Evolutionary conservation across 768 basidiomycete species (phyloP).

Genomic region (Hygrocybe punicea): DNA sequence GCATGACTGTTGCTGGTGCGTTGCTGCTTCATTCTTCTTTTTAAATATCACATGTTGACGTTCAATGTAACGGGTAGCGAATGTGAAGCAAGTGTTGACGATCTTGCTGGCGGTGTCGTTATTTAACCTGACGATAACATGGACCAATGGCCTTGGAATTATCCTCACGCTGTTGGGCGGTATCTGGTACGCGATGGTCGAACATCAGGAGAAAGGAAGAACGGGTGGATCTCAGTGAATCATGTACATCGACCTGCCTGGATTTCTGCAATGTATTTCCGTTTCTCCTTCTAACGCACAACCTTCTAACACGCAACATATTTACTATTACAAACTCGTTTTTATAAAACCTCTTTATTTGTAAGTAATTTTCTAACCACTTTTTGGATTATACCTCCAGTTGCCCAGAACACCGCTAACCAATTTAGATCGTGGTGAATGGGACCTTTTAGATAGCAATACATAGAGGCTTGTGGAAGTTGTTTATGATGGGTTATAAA

Average conservation of each 20-base stretch:
- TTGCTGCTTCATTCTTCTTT: constrained; percentile 8
- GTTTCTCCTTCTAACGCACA: too few relatives aligned
- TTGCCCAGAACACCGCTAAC: too few relatives aligned
- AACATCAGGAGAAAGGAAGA: constrained; percentile 34
- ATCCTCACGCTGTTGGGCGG: constrained; percentile 81
- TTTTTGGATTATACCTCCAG: too few relatives aligned
- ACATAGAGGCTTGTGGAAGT: too few relatives aligned
- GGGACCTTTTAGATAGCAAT: too few relatives aligned
- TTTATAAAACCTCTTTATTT: too few relatives aligned
- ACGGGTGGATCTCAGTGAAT: neutral
- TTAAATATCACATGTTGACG: constrained; percentile 6
- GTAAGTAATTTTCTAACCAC: too few relatives aligned
- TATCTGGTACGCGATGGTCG: constrained; percentile 71
- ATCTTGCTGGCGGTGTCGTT: constrained; percentile 78
- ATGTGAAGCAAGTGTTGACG: constrained; percentile 92
- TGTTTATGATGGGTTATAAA: too few relatives aligned
- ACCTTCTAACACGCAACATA: too few relatives aligned
- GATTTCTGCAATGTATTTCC: too few relatives aligned
- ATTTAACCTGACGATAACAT: constrained; percentile 79
- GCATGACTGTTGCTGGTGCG: constrained; percentile 87
- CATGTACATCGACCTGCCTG: neutral
- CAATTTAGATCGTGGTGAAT: too few relatives aligned
- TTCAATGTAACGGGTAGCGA: constrained; percentile 45
- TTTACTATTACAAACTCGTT: too few relatives aligned
- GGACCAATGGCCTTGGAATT: constrained; percentile 80